phyloP scores from a whole-genome alignment of 768 basidiomycete species.

The Kwoniella newhampshirensis region DNA sequence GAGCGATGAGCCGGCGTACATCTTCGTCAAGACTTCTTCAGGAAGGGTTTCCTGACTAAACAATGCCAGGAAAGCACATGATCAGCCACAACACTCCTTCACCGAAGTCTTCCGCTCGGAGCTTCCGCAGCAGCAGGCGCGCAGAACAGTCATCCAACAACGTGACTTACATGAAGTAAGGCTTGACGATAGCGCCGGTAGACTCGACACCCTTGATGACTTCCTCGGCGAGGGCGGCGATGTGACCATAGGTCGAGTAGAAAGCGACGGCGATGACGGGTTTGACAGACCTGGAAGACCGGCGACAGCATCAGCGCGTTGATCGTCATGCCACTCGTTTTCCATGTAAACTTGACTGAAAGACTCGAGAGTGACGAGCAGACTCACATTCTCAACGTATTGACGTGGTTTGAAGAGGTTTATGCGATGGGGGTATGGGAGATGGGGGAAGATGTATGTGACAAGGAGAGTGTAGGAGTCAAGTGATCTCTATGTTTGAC shows the following conservation, averaged over 20 bases:
- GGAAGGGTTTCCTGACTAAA: slow-evolving; percentile 70
- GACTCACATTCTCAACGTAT: too few species aligned
- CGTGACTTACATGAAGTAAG: slow-evolving; percentile 55
- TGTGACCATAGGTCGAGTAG: slow-evolving; percentile 54
- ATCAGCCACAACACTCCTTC: not conserved
- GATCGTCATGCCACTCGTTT: too few species aligned
- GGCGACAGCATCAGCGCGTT: too few species aligned
- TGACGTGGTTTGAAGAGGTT: too few species aligned
- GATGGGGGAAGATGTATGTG: too few species aligned
- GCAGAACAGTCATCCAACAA: not conserved
- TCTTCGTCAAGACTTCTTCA: slow-evolving; percentile 63
- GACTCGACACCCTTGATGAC: slow-evolving; percentile 50
- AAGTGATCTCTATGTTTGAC: too few species aligned
- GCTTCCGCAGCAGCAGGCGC: too few species aligned
- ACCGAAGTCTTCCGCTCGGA: too few species aligned
- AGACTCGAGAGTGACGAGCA: too few species aligned
- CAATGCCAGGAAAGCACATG: not conserved
- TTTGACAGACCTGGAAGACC: slow-evolving; percentile 17
- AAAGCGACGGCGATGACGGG: slow-evolving; percentile 44
- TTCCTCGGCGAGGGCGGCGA: slow-evolving; percentile 47
- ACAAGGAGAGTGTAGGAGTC: too few species aligned
- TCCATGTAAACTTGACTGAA: too few species aligned
- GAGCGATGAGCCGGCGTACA: slow-evolving; percentile 65
- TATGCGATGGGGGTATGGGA: too few species aligned
- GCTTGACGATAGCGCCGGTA: slow-evolving; percentile 52